phyloP scores from a whole-genome alignment of 2,329 filamentous ascomycete genomes.

The Pleochaeta shiraiana region DNA sequence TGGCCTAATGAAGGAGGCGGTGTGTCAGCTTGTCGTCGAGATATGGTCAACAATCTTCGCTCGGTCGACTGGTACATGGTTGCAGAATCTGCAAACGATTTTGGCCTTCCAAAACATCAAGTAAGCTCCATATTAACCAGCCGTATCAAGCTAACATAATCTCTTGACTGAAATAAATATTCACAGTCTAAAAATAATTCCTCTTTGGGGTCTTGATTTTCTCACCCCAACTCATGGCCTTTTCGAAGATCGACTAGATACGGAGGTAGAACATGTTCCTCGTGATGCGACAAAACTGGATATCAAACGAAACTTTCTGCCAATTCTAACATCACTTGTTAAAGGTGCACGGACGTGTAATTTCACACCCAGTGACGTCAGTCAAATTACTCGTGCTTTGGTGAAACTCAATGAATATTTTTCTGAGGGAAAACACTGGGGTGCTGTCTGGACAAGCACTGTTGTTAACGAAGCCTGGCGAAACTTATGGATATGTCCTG shows the following conservation, averaged over 20 bases:
- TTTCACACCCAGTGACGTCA: constrained; percentile 24
- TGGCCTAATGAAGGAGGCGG: constrained; percentile 22
- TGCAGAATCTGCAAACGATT: constrained; percentile 29
- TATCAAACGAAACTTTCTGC: constrained; percentile 31
- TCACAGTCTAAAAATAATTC: constrained; percentile 27
- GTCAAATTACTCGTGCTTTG: constrained; percentile 17
- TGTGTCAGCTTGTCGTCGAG: constrained; percentile 27
- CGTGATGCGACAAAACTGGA: constrained; percentile 16
- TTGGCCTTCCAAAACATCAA: constrained; percentile 21
- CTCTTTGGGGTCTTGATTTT: constrained; percentile 28
- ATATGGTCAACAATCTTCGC: constrained; percentile 27
- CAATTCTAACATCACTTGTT: constrained; percentile 27
- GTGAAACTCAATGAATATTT: constrained; percentile 17
- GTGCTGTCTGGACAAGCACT: constrained; percentile 25
- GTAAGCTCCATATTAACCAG: constrained; percentile 15
- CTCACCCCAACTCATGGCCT: constrained; percentile 27
- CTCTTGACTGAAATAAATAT: constrained; percentile 19
- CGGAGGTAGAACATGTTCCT: constrained; percentile 22
- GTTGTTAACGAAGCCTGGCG: constrained; percentile 25
- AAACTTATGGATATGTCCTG: constrained; percentile 24
- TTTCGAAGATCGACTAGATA: constrained; percentile 26
- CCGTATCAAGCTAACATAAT: constrained; percentile 4
- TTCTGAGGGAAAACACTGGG: constrained; percentile 23
- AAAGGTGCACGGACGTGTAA: constrained; percentile 26
- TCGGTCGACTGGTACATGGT: constrained; percentile 29